These are phyloP conservation scores for Coffea canephora DNA, from an alignment of 257 asterid species.

Conservation along the genomic window DNA sequence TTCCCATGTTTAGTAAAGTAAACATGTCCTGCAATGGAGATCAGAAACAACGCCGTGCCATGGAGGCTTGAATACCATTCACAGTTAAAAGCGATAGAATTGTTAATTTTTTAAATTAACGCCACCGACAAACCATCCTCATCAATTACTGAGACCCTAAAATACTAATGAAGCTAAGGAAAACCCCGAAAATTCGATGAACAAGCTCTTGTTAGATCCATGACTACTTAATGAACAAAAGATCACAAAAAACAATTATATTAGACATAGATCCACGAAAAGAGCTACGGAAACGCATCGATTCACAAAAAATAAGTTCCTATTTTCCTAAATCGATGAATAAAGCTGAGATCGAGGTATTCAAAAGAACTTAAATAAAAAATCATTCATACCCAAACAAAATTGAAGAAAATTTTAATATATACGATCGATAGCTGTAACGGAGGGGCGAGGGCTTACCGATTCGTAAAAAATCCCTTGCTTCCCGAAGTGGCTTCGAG, in stretches of 20 bases:
- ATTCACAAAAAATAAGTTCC: neutral
- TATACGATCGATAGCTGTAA: neutral
- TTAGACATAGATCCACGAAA: neutral
- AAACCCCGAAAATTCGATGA: neutral
- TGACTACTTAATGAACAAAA: neutral
- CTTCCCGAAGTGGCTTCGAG: neutral
- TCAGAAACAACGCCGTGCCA: neutral
- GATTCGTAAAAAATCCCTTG: slow-evolving; percentile 5
- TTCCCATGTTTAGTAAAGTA: no score
- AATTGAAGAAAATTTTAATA: neutral
- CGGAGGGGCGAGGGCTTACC: slow-evolving; percentile 1
- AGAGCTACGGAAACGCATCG: neutral
- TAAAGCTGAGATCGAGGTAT: neutral
- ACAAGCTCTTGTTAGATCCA: neutral
- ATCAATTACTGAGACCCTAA: neutral
- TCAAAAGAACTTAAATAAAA: neutral
- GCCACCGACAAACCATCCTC: neutral
- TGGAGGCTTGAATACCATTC: neutral
- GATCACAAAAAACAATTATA: neutral
- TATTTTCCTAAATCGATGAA: neutral
- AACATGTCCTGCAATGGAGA: no score
- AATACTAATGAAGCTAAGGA: neutral
- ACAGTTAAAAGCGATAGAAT: neutral
- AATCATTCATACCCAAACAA: neutral
- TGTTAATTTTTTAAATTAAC: neutral